Base-by-base conservation (phyloP, 2,329 filamentous ascomycete species). In the Ophiostoma sp. region DNA sequence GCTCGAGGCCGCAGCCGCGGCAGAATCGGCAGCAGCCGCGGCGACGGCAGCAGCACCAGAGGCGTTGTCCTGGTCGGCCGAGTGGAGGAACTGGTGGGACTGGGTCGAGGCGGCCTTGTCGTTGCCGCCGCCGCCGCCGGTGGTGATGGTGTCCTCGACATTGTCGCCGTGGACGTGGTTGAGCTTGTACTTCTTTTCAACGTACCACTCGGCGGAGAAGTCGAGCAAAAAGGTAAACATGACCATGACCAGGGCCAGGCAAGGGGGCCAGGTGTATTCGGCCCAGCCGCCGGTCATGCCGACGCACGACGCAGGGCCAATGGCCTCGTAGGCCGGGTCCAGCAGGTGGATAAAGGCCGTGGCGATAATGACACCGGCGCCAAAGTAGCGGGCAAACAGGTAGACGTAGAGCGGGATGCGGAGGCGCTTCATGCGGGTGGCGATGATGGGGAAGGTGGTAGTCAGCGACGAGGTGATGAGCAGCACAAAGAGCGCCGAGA, bases 331-430 rank as follows among this genome's bases (percentile, higher is more conserved):
- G 6, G 94, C 94, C 0, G 94, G 94, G 0, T 89, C 89, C 11
- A 98, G 84, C 1, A 94, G 82, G 79, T 97, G 94, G 78, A 98
- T 94, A 78, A 96, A 97, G 0, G 94, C 93, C 1, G 94, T 98
- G 5, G 92, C 91, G 73, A 97, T 87, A 76, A 98, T 97, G 73
- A 97, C 93, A 65, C 94, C 94, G 0, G 93, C 95, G 73, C 94
- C 94, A 77, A 97, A 93, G 80, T 94, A 97, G 77, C 96, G 97
- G 73, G 91, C 90, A 70, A 94, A 82, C 78, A 97, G 89, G 78
- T 92, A 93, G 1, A 86, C 83, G 81, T 87, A 90, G 69, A 84
- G 82, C 0, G 89, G 88, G 2, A 92, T 80, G 2, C 83, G 83
- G 1, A 88, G 74, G 41, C 83, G 82, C 68, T 79, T 80, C 68